Evolutionary conservation across 1,284 basidiomycete genomes (phyloP).

Genomic region (Xerocomus nothofagi): DNA sequence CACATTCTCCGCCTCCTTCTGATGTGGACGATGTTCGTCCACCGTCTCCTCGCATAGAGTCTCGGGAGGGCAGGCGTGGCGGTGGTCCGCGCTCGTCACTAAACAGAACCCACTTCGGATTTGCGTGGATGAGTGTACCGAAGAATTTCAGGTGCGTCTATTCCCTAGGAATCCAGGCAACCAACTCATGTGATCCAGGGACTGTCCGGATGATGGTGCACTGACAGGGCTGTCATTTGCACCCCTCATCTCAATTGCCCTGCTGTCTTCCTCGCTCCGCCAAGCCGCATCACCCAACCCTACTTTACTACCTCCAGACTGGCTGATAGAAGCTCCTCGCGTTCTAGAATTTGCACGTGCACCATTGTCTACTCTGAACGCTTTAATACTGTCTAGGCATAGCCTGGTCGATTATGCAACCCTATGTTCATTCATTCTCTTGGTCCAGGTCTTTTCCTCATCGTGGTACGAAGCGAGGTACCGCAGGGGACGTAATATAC

Average conservation of each 20-base stretch:
- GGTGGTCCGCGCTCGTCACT: constrained; percentile 26
- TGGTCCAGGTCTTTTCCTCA: constrained; percentile 76
- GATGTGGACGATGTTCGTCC: constrained; percentile 28
- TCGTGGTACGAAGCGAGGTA: constrained; percentile 66
- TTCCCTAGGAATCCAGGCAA: not conserved
- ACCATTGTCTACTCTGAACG: constrained; percentile 50
- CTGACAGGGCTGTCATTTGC: constrained; percentile 78
- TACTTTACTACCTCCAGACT: constrained; percentile 52
- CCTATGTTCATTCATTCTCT: constrained; percentile 74
- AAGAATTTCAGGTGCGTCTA: constrained; percentile 73
- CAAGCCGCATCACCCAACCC: constrained; percentile 26
- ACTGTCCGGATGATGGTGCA: constrained; percentile 81
- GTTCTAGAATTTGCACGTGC: constrained; percentile 42
- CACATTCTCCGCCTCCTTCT: constrained; percentile 17
- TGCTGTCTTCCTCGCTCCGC: constrained; percentile 56
- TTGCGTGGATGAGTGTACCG: constrained; percentile 87
- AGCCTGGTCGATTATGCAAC: constrained; percentile 78
- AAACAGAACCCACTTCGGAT: constrained; percentile 57
- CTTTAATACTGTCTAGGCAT: constrained; percentile 70
- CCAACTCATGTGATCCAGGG: constrained; percentile 43
- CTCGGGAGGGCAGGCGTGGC: constrained; percentile 45
- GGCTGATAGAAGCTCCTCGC: constrained; percentile 76
- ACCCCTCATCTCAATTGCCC: constrained; percentile 70
- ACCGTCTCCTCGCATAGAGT: constrained; percentile 41
- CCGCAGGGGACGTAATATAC: constrained; percentile 40